These are phyloP conservation scores for Colletotrichum lupini DNA, from an alignment of 2,329 filamentous ascomycete species.

Conservation along the genomic window DNA sequence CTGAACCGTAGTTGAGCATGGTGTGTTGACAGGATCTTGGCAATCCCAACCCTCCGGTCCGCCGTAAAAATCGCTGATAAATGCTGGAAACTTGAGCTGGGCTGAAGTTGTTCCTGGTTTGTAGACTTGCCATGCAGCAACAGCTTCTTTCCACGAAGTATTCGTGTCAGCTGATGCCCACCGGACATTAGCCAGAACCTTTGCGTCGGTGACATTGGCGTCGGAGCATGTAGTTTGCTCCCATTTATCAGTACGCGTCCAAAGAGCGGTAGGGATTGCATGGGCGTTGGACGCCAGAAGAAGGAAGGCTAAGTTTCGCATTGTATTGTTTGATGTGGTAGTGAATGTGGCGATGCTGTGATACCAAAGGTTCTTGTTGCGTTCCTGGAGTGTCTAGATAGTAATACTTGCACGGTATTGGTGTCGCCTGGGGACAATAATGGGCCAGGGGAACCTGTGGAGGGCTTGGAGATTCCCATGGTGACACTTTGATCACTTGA, in stretches of 20 bases:
- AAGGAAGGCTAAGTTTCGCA: not conserved
- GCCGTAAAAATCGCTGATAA: constrained; percentile 23
- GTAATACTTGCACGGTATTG: not conserved
- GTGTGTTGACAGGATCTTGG: constrained; percentile 11
- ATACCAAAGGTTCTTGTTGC: not conserved
- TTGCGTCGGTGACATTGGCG: constrained; percentile 21
- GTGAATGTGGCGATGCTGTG: not conserved
- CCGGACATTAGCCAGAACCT: not conserved
- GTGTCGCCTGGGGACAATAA: not conserved
- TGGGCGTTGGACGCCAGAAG: not conserved
- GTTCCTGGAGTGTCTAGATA: not conserved
- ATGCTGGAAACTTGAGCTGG: constrained; percentile 7
- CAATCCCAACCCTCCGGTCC: constrained; percentile 22
- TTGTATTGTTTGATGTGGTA: not conserved
- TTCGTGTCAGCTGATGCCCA: constrained; percentile 15
- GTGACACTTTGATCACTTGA: no score
- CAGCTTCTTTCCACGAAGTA: not conserved
- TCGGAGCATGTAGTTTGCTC: not conserved
- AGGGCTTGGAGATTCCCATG: not conserved
- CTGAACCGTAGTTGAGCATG: constrained; percentile 15
- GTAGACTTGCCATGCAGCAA: constrained; percentile 5
- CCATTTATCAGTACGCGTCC: not conserved
- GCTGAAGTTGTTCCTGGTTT: not conserved
- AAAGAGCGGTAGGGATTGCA: not conserved
- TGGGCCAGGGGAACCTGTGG: not conserved